Conservation (phyloP, 1,284 basidiomycete genomes). For the Somion occarium region DNA sequence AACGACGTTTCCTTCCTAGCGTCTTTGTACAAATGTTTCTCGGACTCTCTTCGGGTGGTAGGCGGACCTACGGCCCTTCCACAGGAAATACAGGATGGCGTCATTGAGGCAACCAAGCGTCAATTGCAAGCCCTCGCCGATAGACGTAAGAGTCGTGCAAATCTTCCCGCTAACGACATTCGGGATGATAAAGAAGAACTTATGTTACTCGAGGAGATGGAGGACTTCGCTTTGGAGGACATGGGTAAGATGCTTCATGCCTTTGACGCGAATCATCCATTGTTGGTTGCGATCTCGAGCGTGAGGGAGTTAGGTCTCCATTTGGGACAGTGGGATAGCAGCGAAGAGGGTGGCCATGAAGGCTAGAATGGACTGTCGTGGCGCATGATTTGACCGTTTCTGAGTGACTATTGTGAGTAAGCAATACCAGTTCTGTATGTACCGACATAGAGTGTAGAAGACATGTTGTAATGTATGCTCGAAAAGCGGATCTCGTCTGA, state of each 20-base stretch:
- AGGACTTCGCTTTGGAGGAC: slow-evolving; percentile 71
- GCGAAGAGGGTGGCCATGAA: slow-evolving; percentile 29
- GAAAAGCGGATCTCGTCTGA: too few relatives aligned
- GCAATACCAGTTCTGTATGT: too few relatives aligned
- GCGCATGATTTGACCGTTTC: too few relatives aligned
- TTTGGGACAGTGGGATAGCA: slow-evolving; percentile 39
- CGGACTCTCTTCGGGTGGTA: slow-evolving; percentile 62
- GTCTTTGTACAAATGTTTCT: slow-evolving; percentile 73
- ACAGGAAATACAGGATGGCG: slow-evolving; percentile 43
- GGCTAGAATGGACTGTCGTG: too few relatives aligned
- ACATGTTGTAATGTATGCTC: too few relatives aligned
- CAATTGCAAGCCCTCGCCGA: slow-evolving; percentile 67
- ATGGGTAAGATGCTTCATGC: slow-evolving; percentile 56
- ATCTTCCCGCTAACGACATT: slow-evolving; percentile 32
- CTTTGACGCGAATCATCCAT: slow-evolving; percentile 53
- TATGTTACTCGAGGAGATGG: slow-evolving; percentile 66
- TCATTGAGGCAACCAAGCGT: slow-evolving; percentile 64
- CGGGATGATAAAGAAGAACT: slow-evolving; percentile 65
- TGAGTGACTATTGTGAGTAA: too few relatives aligned
- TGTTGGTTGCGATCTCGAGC: slow-evolving; percentile 65
- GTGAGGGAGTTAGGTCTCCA: slow-evolving; percentile 63
- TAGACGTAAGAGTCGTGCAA: slow-evolving; percentile 50
- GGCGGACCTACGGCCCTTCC: slow-evolving; percentile 49
- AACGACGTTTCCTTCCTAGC: slow-evolving; percentile 70
- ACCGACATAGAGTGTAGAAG: too few relatives aligned